Evolutionary conservation across 345 rosid species (phyloP).

Genomic region (Firmiana major): DNA sequence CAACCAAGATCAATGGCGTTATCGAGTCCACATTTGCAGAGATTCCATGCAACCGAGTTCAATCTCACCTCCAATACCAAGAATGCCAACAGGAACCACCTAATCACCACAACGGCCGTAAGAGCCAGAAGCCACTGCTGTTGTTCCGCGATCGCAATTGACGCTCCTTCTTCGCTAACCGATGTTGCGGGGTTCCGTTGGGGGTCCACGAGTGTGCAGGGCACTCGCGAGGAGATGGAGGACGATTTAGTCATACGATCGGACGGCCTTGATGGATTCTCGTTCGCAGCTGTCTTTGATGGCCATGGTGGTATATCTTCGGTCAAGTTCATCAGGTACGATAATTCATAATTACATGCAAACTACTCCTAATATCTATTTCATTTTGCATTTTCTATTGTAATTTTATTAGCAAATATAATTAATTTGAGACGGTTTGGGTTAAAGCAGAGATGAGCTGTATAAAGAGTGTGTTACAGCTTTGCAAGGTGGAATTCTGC

Average conservation of each 20-base stretch:
- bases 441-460: constrained; percentile 65
- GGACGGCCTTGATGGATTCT: constrained; percentile 73
- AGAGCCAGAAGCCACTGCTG: constrained; percentile 32
- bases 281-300: constrained; percentile 83
- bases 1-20: constrained; percentile 49
- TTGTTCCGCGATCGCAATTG: constrained; percentile 86
- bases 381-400: not conserved
- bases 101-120: constrained; percentile 2
- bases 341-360: not conserved
- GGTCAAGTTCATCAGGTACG: constrained; percentile 69
- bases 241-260: constrained; percentile 66
- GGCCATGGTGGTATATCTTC: constrained; percentile 85
- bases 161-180: constrained; percentile 60
- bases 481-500: constrained; percentile 66
- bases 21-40: constrained; percentile 52
- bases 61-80: constrained; percentile 19
- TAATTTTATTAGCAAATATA: not conserved
- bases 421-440: constrained; percentile 5
- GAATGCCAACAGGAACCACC: constrained; percentile 19
- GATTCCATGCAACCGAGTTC: constrained; percentile 41
- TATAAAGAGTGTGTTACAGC: constrained; percentile 74
- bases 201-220: constrained; percentile 75
- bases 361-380: not conserved
- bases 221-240: constrained; percentile 85
- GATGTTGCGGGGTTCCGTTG: constrained; percentile 61